Percentiles rank a stretch among this genome's conserved stretches.
Evolutionary conservation across 2,329 filamentous ascomycete species (phyloP).

Genomic region (Diaporthe aspalathi): DNA sequence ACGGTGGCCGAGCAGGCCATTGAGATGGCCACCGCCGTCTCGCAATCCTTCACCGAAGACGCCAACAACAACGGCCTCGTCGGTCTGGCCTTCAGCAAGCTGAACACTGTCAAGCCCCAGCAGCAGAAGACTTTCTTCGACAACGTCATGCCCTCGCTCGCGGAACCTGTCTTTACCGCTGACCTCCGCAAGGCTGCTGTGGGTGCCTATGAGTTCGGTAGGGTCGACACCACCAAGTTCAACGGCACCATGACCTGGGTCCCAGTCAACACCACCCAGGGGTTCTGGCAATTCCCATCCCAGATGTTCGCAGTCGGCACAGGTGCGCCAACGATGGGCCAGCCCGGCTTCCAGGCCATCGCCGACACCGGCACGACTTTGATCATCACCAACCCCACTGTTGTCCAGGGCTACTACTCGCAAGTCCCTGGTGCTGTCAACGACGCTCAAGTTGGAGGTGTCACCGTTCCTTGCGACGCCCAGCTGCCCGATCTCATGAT

Average conservation of each 20-base stretch:
- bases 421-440: conserved; percentile 57
- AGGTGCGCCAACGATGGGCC: conserved; percentile 50
- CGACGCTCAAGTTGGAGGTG: conserved; percentile 54
- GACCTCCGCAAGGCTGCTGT: conserved; percentile 69
- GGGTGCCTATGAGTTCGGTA: conserved; percentile 80
- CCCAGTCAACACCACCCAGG: conserved; percentile 68
- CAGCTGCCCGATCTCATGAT: conserved; percentile 62
- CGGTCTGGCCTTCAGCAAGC: conserved; percentile 72
- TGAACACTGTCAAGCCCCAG: conserved; percentile 73
- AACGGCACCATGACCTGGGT: conserved; percentile 71
- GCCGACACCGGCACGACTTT: conserved; percentile 73
- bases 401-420: conserved; percentile 62
- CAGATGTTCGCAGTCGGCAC: conserved; percentile 66
- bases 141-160: conserved; percentile 71
- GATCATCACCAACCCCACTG: conserved; percentile 66
- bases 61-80: conserved; percentile 75
- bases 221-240: conserved; percentile 73
- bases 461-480: conserved; percentile 60
- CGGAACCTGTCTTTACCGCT: conserved; percentile 77
- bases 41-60: conserved; percentile 68
- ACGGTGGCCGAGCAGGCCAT: conserved; percentile 72
- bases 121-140: conserved; percentile 80
- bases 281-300: conserved; percentile 77
- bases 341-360: conserved; percentile 58
- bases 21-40: conserved; percentile 72